Evolutionary conservation across 768 basidiomycete species (phyloP).

Genomic region (Suillus bovinus): DNA sequence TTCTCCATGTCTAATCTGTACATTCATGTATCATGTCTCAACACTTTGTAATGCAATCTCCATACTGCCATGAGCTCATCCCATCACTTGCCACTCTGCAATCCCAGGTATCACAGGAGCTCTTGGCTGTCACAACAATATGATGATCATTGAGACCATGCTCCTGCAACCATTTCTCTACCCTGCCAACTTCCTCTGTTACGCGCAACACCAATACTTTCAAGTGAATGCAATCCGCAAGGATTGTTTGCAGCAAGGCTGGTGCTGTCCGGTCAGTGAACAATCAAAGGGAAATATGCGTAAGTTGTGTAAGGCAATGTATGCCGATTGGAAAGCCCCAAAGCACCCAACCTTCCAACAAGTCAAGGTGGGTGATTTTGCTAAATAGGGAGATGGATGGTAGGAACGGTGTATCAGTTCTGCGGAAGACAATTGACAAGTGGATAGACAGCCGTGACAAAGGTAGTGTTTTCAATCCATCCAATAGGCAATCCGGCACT

Average conservation of each 20-base stretch:
- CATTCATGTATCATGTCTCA: too few species aligned
- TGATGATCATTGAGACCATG: neutral
- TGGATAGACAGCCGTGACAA: neutral
- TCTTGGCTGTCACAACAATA: neutral
- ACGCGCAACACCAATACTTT: neutral
- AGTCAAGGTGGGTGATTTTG: conserved; percentile 3
- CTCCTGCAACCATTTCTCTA: neutral
- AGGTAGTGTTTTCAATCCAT: neutral
- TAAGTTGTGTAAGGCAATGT: neutral
- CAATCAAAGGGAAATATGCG: conserved; percentile 2
- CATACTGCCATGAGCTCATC: neutral
- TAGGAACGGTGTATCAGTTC: neutral
- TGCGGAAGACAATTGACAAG: neutral
- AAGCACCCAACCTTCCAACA: conserved; percentile 6
- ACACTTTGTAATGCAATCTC: too few species aligned
- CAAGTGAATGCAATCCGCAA: neutral
- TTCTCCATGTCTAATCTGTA: too few species aligned
- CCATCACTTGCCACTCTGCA: neutral
- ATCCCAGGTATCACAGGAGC: neutral
- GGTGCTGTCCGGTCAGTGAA: neutral
- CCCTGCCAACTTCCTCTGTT: neutral
- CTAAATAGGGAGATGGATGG: conserved; percentile 2
- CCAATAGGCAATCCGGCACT: neutral
- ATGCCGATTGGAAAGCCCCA: conserved; percentile 6
- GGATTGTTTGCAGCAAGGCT: neutral